Conservation (phyloP, 202 grass and related monocot genomes). For the Dendrocalamus latiflorus region DNA sequence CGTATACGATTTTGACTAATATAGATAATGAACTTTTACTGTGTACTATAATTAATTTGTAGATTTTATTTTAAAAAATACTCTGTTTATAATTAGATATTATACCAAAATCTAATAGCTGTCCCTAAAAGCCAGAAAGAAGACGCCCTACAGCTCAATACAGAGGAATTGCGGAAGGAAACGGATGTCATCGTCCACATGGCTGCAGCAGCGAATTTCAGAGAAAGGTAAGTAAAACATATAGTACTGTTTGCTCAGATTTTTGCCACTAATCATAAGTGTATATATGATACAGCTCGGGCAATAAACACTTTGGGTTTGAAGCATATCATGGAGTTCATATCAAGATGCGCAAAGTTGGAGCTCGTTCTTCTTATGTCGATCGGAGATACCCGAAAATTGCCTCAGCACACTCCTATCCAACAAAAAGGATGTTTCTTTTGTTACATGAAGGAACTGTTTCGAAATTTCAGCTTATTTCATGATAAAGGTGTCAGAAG, state of each 20-base stretch:
- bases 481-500: too few species aligned
- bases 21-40: too few species aligned
- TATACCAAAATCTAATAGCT: too few species aligned
- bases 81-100: too few species aligned
- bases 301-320: constrained; percentile 43
- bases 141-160: too few species aligned
- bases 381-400: constrained; percentile 18
- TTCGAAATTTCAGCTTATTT: too few species aligned
- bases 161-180: constrained; percentile 24
- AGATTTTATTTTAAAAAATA: too few species aligned
- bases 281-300: constrained; percentile 45
- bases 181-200: constrained; percentile 35
- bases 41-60: too few species aligned
- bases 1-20: rapidly evolving
- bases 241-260: background rate
- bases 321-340: constrained; percentile 43
- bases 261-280: background rate
- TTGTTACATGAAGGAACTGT: too few species aligned
- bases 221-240: constrained; percentile 26
- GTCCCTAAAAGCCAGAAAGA: too few species aligned
- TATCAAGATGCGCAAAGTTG: constrained; percentile 27
- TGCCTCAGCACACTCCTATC: background rate
- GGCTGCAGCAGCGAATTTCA: constrained; percentile 39
- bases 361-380: constrained; percentile 50
- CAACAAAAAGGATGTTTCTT: background rate